A percentile compares a stretch with the other conserved stretches of the same genome.
These are phyloP conservation scores for Bullera alba DNA, from an alignment of 768 basidiomycete genomes.

Conservation along the genomic window DNA sequence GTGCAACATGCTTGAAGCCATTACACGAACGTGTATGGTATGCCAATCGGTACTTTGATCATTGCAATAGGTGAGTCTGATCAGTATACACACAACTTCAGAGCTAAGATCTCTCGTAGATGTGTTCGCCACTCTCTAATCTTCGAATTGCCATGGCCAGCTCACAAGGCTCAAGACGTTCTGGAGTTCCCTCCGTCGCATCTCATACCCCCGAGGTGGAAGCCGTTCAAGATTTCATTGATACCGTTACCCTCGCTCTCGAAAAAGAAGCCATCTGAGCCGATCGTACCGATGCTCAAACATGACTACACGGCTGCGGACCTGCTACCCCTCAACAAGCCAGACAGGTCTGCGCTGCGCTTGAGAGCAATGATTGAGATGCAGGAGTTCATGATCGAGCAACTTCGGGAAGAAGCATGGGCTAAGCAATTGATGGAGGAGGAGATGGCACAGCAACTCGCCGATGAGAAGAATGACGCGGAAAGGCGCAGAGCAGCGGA, in stretches of 20 bases:
- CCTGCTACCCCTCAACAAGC: background rate
- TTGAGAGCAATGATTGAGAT: constrained; percentile 12
- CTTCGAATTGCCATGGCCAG: constrained; percentile 36
- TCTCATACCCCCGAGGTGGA: constrained; percentile 29
- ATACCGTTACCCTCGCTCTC: constrained; percentile 29
- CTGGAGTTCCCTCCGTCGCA: constrained; percentile 37
- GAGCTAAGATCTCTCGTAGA: too few relatives aligned
- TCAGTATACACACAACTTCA: too few relatives aligned
- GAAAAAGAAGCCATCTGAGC: constrained; percentile 15
- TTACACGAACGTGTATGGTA: constrained; percentile 32
- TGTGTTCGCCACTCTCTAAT: constrained; percentile 36
- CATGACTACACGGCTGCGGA: background rate
- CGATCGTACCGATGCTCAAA: background rate
- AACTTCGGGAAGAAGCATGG: constrained; percentile 24
- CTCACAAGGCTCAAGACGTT: constrained; percentile 26
- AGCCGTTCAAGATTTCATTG: constrained; percentile 20
- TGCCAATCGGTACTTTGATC: constrained; percentile 31
- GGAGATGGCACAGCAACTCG: background rate
- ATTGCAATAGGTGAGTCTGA: constrained; percentile 28
- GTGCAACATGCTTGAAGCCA: constrained; percentile 32
- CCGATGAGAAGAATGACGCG: background rate
- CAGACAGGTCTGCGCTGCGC: constrained; percentile 4
- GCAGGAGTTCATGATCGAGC: constrained; percentile 24
- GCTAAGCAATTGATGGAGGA: constrained; percentile 19
- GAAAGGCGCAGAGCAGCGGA: too few relatives aligned